Base-by-base conservation (phyloP, 495 filamentous ascomycete species). In the Aspergillus ellipticus region DNA sequence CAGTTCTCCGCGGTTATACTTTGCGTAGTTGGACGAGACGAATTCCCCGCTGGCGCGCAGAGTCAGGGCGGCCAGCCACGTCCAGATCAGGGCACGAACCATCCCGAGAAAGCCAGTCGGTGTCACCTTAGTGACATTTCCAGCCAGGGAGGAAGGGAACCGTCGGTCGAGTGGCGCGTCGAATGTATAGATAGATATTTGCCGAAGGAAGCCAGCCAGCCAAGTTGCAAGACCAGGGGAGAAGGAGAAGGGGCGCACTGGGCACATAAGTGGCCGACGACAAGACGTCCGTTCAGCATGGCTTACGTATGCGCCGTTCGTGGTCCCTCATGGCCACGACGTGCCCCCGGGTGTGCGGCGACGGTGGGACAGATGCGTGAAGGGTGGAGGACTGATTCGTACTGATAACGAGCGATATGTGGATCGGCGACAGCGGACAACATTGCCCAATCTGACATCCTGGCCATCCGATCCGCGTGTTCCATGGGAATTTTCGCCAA, bases 1-100 rank as follows among this genome's bases (percentile, higher is more conserved):
- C 6, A 64, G 31, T 17, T 31, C 49, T 19, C 58, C 62, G 19
- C 56, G 49, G 43, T 64, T 64, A 53, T 61, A 64, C 21, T 37
- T 26, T 9, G 54, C 29, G 47, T 59, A 60, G 51, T 63, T 41
- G 8, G 56, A 54, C 6, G 57, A 63, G 6, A 63, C 50, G 29
- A 54, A 63, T 31, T 63, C 61, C 10, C 43, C 55, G 28, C 28
- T 16, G 9, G 19, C 55, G 15, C 26, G 42, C 17, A 3, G 29
- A 15, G 52, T 21, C 2, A 56, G n/a, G 17, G 49, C 20, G 19
- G 26, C 45, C 52, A 48, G 10, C 47, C 46, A 53, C 41, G 8
- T 37, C 58, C 53, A 60, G 29, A 60, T 56, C 4, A 16, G 33
- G 19, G 42, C 29, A 17, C 17, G 42, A 41, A 39, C 43, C 53